Evolutionary conservation across 805 yeast genomes (phyloP).

Genomic region (Starmerella stellata): DNA sequence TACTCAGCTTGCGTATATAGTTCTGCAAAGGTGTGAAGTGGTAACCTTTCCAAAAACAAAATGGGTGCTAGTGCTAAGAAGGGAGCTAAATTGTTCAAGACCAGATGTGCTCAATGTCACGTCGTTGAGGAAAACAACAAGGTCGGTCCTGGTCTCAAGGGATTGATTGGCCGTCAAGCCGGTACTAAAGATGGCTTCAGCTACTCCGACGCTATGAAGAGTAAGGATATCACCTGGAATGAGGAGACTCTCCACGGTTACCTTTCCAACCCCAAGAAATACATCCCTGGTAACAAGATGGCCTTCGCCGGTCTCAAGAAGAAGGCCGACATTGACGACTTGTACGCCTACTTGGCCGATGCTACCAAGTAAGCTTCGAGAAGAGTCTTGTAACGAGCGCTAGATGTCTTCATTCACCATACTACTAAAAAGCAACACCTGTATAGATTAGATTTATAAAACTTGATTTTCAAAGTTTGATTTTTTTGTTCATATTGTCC

Average conservation of each 20-base stretch:
- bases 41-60: not conserved
- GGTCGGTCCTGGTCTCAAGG: constrained; percentile 97
- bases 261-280: constrained; percentile 98
- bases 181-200: constrained; percentile 88
- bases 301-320: constrained; percentile 99
- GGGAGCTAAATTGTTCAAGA: constrained; percentile 97
- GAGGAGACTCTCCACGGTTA: constrained; percentile 83
- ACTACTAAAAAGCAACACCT: too few relatives aligned
- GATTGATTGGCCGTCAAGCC: constrained; percentile 78
- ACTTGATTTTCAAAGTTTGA: too few relatives aligned
- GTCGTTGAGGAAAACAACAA: constrained; percentile 89
- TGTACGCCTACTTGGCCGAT: constrained; percentile 61
- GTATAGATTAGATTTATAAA: too few relatives aligned
- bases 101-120: constrained; percentile 98
- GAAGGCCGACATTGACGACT: constrained; percentile 95
- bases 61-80: constrained; percentile 54
- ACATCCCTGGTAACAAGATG: constrained; percentile 99
- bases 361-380: constrained; percentile 24
- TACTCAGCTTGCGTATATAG: not conserved
- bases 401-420: too few relatives aligned
- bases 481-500: too few relatives aligned
- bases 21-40: constrained; percentile 8
- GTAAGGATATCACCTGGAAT: constrained; percentile 77
- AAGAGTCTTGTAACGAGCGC: too few relatives aligned
- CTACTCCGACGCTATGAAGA: constrained; percentile 96